Percentiles rank a stretch among this genome's conserved stretches.
Evolutionary conservation across 352 stramenopile species (phyloP).

Genomic region (Sclerospora graminicola): DNA sequence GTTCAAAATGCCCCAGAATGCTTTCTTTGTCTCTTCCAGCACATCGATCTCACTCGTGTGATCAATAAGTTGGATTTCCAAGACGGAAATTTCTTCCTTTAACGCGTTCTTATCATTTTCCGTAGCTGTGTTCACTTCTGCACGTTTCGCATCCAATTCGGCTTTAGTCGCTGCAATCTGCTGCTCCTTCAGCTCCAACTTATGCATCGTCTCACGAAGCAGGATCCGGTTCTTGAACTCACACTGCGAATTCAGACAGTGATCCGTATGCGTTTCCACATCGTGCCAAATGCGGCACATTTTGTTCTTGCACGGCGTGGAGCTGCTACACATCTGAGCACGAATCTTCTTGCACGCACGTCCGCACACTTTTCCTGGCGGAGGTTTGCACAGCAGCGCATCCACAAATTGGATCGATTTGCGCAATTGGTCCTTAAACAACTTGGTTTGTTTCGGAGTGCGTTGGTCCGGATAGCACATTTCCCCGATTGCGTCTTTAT

Average conservation of each 20-base stretch:
- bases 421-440: constrained; percentile 56
- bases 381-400: constrained; percentile 48
- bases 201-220: constrained; percentile 66
- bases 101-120: constrained; percentile 30
- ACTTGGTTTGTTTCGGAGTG: constrained; percentile 33
- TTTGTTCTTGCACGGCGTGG: constrained; percentile 44
- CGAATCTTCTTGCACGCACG: constrained; percentile 45
- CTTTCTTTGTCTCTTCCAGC: constrained; percentile 52
- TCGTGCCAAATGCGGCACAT: constrained; percentile 68
- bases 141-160: constrained; percentile 38
- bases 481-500: constrained; percentile 48
- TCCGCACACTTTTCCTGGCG: constrained; percentile 32
- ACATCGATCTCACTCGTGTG: constrained; percentile 40
- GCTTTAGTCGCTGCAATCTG: constrained; percentile 24
- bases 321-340: constrained; percentile 47
- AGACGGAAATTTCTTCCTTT: constrained; percentile 16
- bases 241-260: constrained; percentile 47
- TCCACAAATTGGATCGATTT: constrained; percentile 66
- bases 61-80: constrained; percentile 30
- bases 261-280: constrained; percentile 57
- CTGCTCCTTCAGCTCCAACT: constrained; percentile 31
- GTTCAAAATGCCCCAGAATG: constrained; percentile 17
- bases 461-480: constrained; percentile 51
- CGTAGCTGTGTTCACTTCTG: constrained; percentile 27
- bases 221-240: constrained; percentile 65